Evolutionary conservation across 805 yeast genomes (phyloP).

Genomic region (Barnettozyma pratensis): DNA sequence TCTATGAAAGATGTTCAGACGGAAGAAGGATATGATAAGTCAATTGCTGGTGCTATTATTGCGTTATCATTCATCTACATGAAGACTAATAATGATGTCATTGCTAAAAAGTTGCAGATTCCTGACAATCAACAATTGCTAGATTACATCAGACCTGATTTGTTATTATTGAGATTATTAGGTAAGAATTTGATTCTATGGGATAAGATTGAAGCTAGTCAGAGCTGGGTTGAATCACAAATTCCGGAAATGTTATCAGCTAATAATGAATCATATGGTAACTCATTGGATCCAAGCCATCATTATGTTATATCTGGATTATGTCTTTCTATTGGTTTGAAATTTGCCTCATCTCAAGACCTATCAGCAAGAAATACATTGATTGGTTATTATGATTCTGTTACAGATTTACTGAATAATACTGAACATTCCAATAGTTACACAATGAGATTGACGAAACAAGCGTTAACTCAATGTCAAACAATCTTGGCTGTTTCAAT

Average conservation of each 20-base stretch:
- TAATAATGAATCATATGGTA: slow-evolving; percentile 19
- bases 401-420: slow-evolving; percentile 10
- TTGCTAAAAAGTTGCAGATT: slow-evolving; percentile 57
- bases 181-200: slow-evolving; percentile 28
- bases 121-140: slow-evolving; percentile 56
- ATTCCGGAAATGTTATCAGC: slow-evolving; percentile 45
- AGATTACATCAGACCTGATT: slow-evolving; percentile 72
- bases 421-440: slow-evolving; percentile 30
- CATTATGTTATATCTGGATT: slow-evolving; percentile 70
- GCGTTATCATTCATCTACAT: slow-evolving; percentile 73
- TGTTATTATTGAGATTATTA: slow-evolving; percentile 58
- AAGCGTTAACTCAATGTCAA: slow-evolving; percentile 50
- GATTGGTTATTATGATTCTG: slow-evolving; percentile 34
- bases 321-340: slow-evolving; percentile 68
- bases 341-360: slow-evolving; percentile 68
- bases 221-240: slow-evolving; percentile 30
- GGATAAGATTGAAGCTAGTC: slow-evolving; percentile 15
- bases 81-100: slow-evolving; percentile 51
- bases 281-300: slow-evolving; percentile 44
- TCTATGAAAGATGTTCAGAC: slow-evolving; percentile 61
- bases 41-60: slow-evolving; percentile 67
- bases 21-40: slow-evolving; percentile 50
- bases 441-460: slow-evolving; percentile 53
- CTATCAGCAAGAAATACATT: slow-evolving; percentile 48
- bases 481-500: slow-evolving; percentile 58